Base-by-base conservation (phyloP, 2,329 filamentous ascomycete species). In the Ploettnerulaceae sp. region DNA sequence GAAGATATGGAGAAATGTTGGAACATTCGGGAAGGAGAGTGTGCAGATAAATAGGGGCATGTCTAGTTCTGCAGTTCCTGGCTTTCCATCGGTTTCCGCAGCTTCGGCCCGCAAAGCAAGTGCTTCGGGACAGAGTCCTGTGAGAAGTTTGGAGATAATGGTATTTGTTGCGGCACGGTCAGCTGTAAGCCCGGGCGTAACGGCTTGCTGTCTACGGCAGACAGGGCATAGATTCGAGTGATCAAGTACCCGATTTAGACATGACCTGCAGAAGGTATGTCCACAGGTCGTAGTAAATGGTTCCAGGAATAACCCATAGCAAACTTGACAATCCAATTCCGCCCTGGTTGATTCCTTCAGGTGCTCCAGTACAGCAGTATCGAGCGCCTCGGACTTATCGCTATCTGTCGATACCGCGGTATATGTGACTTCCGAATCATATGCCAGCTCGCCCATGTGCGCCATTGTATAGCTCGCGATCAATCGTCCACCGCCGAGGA, bases 251-350 rank as follows among this genome's bases (percentile, higher is more conserved):
- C 85, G 79, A 46, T 82, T 78, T 17, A 95, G 71, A 63, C 90
- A 96, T 49, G 77, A 76, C 15, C 86, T 81, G 64, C 90, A 96
- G 59, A 93, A 91, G 0, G 89, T 95, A 64, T 96, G 90, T 1
- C 90, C 90, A 59, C 90, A 96, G 1, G 79, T 74, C 0, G 88
- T 94, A 0, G 89, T 95, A 41, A 90, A 71, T 0, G 90, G 89
- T 51, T 95, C 86, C 50, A 89, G 70, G 63, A 91, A 85, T 17
- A 94, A 66, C 31, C 81, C 78, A 64, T 91, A 94, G 67, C 90
- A 95, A 48, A 95, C 81, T 58, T 93, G 87, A 56, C 90, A 96
- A 60, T 95, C 89, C 60, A 94, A 71, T 62, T 95, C 89, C 12
- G 73, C 71, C 50, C 82, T 77, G 3, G 79, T 72, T 1, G 72